Percentiles rank a stretch among this genome's conserved stretches.
Conservation (phyloP, 305 asterid genomes). For the Fraxinus platypoda region DNA sequence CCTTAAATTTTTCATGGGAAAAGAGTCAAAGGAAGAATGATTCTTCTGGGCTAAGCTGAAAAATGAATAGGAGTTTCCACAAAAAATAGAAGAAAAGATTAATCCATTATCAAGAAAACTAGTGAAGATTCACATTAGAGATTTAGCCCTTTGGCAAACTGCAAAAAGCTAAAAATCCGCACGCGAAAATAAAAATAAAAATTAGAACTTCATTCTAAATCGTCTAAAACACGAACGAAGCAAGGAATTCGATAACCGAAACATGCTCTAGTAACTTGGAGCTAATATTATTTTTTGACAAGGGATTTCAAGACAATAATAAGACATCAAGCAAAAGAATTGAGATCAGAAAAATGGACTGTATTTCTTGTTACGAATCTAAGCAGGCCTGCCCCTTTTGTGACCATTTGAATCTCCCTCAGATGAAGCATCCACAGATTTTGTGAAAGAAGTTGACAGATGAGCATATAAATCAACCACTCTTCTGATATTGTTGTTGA, state of each 20-base stretch:
- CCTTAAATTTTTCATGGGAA: not conserved
- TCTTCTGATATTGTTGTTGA: conserved; percentile 46
- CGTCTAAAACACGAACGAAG: not conserved
- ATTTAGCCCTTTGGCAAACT: conserved; percentile 43
- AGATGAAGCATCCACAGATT: conserved; percentile 41
- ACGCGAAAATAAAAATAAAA: too few species aligned
- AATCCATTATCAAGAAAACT: conserved; percentile 21
- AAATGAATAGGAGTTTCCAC: conserved; percentile 23
- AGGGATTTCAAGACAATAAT: not conserved
- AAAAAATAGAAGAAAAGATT: conserved; percentile 17
- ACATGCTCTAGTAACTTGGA: not conserved
- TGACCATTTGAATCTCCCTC: conserved; percentile 42
- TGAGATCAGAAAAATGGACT: not conserved
- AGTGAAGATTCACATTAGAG: conserved; percentile 26
- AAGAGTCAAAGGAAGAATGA: not conserved
- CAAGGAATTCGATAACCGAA: not conserved
- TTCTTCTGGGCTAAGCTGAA: not conserved
- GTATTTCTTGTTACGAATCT: not conserved
- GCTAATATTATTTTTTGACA: not conserved
- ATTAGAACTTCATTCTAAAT: not conserved
- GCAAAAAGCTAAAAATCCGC: conserved; percentile 30
- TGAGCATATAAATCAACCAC: conserved; percentile 45
- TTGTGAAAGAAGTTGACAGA: conserved; percentile 39
- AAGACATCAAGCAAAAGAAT: not conserved
- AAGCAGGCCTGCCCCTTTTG: conserved; percentile 38